These are phyloP conservation scores for Umbelopsis isabellina DNA, from an alignment of 192 early-diverging fungal genomes.

Conservation along the genomic window DNA sequence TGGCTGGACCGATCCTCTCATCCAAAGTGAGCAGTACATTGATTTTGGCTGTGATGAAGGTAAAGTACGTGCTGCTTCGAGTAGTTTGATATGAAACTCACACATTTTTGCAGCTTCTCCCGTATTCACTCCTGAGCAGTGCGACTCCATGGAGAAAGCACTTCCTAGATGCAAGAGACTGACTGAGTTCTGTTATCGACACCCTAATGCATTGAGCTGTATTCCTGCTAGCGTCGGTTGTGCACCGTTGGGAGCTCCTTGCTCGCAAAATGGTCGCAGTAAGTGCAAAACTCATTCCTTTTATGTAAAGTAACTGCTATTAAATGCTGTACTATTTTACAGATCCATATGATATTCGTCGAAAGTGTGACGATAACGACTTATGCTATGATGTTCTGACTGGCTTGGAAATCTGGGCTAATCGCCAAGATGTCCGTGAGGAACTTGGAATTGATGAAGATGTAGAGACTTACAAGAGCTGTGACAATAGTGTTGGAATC, in stretches of 20 bases:
- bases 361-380: conserved; percentile 77
- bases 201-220: conserved; percentile 75
- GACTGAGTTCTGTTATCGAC: conserved; percentile 86
- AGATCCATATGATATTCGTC: conserved; percentile 95
- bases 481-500: conserved; percentile 58
- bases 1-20: conserved; percentile 85
- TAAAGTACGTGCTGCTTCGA: background rate
- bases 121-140: conserved; percentile 71
- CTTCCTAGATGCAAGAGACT: conserved; percentile 76
- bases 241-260: conserved; percentile 41
- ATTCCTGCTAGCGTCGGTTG: conserved; percentile 86
- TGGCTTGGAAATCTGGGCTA: conserved; percentile 81
- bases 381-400: conserved; percentile 89
- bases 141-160: conserved; percentile 71
- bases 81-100: background rate
- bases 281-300: background rate
- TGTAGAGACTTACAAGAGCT: conserved; percentile 68
- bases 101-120: conserved; percentile 62
- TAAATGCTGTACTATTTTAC: background rate
- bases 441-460: conserved; percentile 76
- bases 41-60: conserved; percentile 69
- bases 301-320: background rate
- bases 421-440: conserved; percentile 72
- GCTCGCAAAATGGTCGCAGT: conserved; percentile 4
- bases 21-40: conserved; percentile 89